Evolutionary conservation across 768 basidiomycete genomes (phyloP).

Genomic region (Strobilomyces dryophilus): DNA sequence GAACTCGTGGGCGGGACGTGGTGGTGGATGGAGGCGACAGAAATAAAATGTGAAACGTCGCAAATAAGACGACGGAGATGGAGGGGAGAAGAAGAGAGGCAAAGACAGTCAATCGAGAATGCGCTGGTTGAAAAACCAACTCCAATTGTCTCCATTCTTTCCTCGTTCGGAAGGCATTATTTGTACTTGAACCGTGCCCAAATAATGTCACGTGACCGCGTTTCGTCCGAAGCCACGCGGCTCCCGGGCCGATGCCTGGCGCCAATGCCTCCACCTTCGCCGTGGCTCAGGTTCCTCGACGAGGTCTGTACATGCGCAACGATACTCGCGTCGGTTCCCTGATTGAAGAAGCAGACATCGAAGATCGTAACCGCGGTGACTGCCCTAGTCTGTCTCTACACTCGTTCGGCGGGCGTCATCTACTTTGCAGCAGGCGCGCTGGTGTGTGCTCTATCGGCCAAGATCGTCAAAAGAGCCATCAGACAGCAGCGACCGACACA

Average conservation of each 20-base stretch:
- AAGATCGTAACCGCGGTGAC: constrained; percentile 50
- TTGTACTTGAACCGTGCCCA: constrained; percentile 27
- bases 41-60: constrained; percentile 6
- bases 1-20: constrained; percentile 64
- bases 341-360: constrained; percentile 45
- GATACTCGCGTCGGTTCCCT: neutral
- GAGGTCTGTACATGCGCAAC: constrained; percentile 19
- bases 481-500: constrained; percentile 60
- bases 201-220: constrained; percentile 32
- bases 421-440: constrained; percentile 61
- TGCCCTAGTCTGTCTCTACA: constrained; percentile 48
- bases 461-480: constrained; percentile 55
- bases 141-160: constrained; percentile 23
- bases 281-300: constrained; percentile 31
- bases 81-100: constrained; percentile 14
- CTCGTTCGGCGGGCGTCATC: constrained; percentile 55
- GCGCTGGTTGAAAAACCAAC: constrained; percentile 29
- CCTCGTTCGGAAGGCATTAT: constrained; percentile 22
- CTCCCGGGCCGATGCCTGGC: neutral
- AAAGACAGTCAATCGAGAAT: constrained; percentile 8
- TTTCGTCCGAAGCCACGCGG: constrained; percentile 21
- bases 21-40: constrained; percentile 32
- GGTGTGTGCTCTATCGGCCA: constrained; percentile 53
- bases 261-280: constrained; percentile 8
- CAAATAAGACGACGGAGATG: constrained; percentile 15